Percentiles rank a stretch among this genome's conserved stretches.
Conservation (phyloP, 192 early-diverging fungal species). For the Coemansia sp. region DNA sequence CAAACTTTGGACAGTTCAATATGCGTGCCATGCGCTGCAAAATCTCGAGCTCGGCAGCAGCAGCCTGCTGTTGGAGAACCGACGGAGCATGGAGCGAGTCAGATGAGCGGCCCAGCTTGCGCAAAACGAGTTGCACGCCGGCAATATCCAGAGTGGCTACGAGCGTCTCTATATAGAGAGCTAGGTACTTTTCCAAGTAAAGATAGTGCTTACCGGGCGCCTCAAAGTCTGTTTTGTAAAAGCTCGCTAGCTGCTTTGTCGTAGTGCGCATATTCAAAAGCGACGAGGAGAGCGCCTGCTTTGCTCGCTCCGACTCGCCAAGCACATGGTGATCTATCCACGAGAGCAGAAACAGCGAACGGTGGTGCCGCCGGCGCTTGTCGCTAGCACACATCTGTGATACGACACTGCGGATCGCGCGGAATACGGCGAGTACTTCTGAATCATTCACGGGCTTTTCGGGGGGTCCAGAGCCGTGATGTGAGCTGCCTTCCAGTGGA, state of each 20-base stretch:
- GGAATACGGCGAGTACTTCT: not conserved
- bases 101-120: slow-evolving; percentile 43
- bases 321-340: slow-evolving; percentile 43
- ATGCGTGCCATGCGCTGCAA: slow-evolving; percentile 26
- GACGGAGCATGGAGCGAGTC: slow-evolving; percentile 25
- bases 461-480: not conserved
- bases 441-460: not conserved
- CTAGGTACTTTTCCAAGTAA: slow-evolving; percentile 52
- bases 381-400: slow-evolving; percentile 34
- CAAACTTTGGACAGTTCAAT: slow-evolving; percentile 43
- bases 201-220: slow-evolving; percentile 49
- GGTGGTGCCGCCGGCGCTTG: slow-evolving; percentile 47
- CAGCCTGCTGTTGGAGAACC: slow-evolving; percentile 2
- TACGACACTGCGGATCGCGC: slow-evolving; percentile 19
- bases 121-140: slow-evolving; percentile 28
- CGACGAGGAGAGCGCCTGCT: slow-evolving; percentile 28
- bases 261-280: slow-evolving; percentile 44
- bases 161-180: slow-evolving; percentile 34
- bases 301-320: slow-evolving; percentile 27
- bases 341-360: slow-evolving; percentile 33
- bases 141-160: slow-evolving; percentile 37
- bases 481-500: not conserved
- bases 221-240: slow-evolving; percentile 54
- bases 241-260: slow-evolving; percentile 44
- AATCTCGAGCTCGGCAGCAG: slow-evolving; percentile 16